Evolutionary conservation across 441 rosid genomes (phyloP), one percentile per base, ranked within the genome.

Genomic region (Cnidoscolus chayamansa): DNA sequence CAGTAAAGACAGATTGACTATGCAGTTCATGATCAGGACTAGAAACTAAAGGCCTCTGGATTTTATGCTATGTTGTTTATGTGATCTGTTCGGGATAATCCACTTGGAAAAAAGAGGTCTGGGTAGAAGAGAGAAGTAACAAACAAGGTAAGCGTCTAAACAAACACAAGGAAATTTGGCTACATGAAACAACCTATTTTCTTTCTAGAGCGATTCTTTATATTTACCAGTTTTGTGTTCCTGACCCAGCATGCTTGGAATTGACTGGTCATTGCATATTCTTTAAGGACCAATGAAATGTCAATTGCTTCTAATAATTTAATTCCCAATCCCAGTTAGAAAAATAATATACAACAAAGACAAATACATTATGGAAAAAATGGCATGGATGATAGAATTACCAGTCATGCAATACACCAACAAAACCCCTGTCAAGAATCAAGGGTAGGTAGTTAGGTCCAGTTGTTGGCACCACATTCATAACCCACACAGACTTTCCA

Each of bases 381-480:
- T 13, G 63, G 69, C 7, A 16, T 17, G 6, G 67, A 68, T 25
- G 47, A 50, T 30, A 68, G 57, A 86, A 78, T 86, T 79, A 96
- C 99, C 99, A 96, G 76, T 96, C 93, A 71, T 96, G 99, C 75
- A 84, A 72, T 55, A 88, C 96, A 47, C 99, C 98, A 19, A 93
- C 89, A 79, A 90, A 89, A 73, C 99, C 99, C 76, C 97, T 85
- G 82, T 96, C 98, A 58, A 91, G 89, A 71, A 96, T 89, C 84
- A 90, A 63, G 1, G 99, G 92, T 62, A 96, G 93, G 79, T 86
- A 78, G 82, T 96, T 93, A 60, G 86, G 88, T 74, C 91, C 98
- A 73, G 72, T 84, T 11, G 90, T 90, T 31, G 98, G 98, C 62
- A 96, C 92, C 63, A 88, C 97, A 63, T 96, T 96, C 99, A 96